phyloP scores from a whole-genome alignment of 306 rosid genomes.

The Inga oerstediana region DNA sequence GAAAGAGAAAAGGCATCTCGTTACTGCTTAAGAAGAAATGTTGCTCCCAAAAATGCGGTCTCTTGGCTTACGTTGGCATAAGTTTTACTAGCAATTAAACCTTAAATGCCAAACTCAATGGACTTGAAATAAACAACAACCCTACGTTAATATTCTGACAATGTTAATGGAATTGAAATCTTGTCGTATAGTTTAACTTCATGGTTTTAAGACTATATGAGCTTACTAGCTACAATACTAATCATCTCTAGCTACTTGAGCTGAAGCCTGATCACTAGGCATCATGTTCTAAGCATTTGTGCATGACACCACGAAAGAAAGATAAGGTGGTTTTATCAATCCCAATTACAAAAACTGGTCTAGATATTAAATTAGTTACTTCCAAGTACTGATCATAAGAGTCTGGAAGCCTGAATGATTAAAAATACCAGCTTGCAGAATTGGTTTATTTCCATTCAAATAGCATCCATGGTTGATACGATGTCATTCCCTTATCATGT shows the following conservation, averaged over 20 bases:
- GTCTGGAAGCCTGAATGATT: neutral
- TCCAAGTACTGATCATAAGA: neutral
- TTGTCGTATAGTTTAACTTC: conserved; percentile 7
- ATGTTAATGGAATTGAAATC: neutral
- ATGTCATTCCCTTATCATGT: neutral
- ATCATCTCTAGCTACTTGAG: conserved; percentile 6
- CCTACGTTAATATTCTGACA: neutral
- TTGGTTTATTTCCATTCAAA: conserved; percentile 9
- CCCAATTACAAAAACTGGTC: conserved; percentile 2
- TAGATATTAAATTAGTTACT: neutral
- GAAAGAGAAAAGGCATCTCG: neutral
- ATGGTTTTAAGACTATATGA: neutral
- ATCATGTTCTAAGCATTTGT: neutral
- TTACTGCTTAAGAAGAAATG: neutral
- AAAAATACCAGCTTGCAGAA: neutral
- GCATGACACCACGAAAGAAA: neutral
- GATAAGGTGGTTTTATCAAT: conserved; percentile 3
- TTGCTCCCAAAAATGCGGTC: neutral
- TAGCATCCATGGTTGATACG: neutral
- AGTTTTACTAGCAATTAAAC: neutral
- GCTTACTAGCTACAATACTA: neutral
- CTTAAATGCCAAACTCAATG: conserved; percentile 11
- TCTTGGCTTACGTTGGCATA: conserved; percentile 13
- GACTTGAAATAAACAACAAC: conserved; percentile 2
- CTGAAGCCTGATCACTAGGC: neutral